These are phyloP conservation scores for Fraxinus pennsylvanica DNA, from an alignment of 257 asterid genomes.

Conservation along the genomic window DNA sequence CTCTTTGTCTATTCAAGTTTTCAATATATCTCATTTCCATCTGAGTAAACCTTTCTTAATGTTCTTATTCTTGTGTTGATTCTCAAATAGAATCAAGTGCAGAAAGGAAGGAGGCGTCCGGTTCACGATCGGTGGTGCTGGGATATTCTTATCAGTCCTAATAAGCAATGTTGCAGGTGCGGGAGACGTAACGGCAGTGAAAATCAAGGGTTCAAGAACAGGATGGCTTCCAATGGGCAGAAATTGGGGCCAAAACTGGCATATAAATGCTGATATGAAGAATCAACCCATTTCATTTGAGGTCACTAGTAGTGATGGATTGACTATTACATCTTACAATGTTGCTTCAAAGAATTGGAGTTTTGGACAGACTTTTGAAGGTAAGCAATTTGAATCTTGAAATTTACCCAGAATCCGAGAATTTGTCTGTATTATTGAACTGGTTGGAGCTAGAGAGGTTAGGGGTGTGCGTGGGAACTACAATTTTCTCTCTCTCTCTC, in stretches of 20 bases:
- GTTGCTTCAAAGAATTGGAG: constrained; percentile 67
- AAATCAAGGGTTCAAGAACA: constrained; percentile 63
- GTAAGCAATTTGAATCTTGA: constrained; percentile 56
- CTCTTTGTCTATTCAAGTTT: neutral
- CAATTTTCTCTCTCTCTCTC: neutral
- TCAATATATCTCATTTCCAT: neutral
- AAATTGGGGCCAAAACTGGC: constrained; percentile 80
- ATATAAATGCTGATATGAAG: constrained; percentile 53
- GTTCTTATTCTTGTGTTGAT: neutral
- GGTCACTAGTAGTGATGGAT: constrained; percentile 58
- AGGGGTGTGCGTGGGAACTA: neutral
- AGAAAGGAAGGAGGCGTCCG: constrained; percentile 69
- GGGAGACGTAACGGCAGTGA: constrained; percentile 65
- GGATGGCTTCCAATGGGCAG: constrained; percentile 79
- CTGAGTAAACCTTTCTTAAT: neutral
- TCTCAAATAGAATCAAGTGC: constrained; percentile 44
- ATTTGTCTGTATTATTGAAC: neutral
- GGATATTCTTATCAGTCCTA: constrained; percentile 57
- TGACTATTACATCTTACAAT: constrained; percentile 38
- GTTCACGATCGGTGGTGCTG: constrained; percentile 53
- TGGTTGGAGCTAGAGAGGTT: neutral
- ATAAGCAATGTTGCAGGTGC: constrained; percentile 61
- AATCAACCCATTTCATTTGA: constrained; percentile 65
- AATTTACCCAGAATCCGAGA: neutral
- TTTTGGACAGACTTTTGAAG: constrained; percentile 63